Percentiles rank a stretch among this genome's conserved stretches.
These are phyloP conservation scores for Trichoderma sp. DNA, from an alignment of 2,329 filamentous ascomycete species.

Conservation along the genomic window DNA sequence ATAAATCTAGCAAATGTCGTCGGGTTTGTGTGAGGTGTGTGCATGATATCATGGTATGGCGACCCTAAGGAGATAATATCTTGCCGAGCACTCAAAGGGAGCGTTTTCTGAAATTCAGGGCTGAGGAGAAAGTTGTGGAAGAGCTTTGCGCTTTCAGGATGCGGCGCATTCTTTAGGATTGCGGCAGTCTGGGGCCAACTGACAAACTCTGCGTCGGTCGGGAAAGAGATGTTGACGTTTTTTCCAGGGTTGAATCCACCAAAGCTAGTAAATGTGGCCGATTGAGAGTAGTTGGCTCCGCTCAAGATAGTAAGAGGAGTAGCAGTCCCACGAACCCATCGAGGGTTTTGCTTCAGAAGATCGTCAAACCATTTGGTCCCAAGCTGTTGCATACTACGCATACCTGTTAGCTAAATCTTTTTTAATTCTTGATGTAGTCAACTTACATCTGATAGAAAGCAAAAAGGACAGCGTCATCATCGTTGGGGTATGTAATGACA, in stretches of 20 bases:
- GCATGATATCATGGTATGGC: conserved; percentile 32
- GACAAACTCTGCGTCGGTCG: conserved; percentile 45
- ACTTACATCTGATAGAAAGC: conserved; percentile 52
- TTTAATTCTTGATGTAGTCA: background rate
- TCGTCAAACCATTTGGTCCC: conserved; percentile 51
- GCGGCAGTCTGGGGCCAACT: conserved; percentile 52
- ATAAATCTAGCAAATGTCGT: conserved; percentile 45
- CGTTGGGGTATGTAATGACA: conserved; percentile 58
- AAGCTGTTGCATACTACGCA: conserved; percentile 41
- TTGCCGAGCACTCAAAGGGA: conserved; percentile 39
- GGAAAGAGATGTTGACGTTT: conserved; percentile 34
- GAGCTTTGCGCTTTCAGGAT: conserved; percentile 54
- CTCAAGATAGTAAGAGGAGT: conserved; percentile 44
- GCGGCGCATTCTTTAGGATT: conserved; percentile 51
- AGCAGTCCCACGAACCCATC: conserved; percentile 54
- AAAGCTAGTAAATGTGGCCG: conserved; percentile 40
- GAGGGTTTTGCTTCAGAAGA: conserved; percentile 51
- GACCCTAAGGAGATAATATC: conserved; percentile 37
- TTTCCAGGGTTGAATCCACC: conserved; percentile 27
- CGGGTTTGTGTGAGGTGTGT: conserved; percentile 40
- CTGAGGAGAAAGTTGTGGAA: conserved; percentile 51
- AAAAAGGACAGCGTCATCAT: conserved; percentile 58
- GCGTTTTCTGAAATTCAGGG: conserved; percentile 40
- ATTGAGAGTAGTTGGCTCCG: conserved; percentile 34
- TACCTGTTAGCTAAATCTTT: background rate